These are phyloP conservation scores for Metschnikowia kofuensis DNA, from an alignment of 805 yeast genomes.

Conservation along the genomic window DNA sequence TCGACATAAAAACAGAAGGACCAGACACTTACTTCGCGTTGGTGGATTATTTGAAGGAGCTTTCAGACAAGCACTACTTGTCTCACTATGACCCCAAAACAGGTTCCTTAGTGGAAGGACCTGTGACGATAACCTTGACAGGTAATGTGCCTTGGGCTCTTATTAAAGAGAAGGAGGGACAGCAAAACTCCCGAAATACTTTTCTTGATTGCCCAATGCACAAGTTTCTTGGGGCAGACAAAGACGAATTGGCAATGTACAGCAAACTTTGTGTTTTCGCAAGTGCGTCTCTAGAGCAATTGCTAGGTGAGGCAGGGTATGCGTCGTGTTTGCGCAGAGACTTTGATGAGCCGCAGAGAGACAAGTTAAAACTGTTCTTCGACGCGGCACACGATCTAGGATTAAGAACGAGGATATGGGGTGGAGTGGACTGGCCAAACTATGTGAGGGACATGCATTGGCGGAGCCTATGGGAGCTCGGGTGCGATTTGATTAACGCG, in stretches of 20 bases:
- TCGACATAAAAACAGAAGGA: slow-evolving; percentile 63
- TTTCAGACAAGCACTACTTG: slow-evolving; percentile 48
- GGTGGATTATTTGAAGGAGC: slow-evolving; percentile 42
- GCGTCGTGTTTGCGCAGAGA: slow-evolving; percentile 23
- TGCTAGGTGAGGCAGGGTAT: slow-evolving; percentile 22
- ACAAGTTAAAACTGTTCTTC: slow-evolving; percentile 24
- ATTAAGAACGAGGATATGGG: slow-evolving; percentile 66
- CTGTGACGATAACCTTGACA: slow-evolving; percentile 61
- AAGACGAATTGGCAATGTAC: slow-evolving; percentile 22
- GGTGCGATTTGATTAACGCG: slow-evolving; percentile 59
- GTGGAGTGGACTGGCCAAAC: slow-evolving; percentile 65
- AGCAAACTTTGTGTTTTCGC: slow-evolving; percentile 36
- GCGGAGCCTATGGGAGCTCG: slow-evolving; percentile 44
- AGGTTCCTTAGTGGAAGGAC: slow-evolving; percentile 42
- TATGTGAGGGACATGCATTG: slow-evolving; percentile 44
- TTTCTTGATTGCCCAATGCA: slow-evolving; percentile 56
- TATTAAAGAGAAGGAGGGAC: slow-evolving; percentile 20
- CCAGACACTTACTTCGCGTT: slow-evolving; percentile 45
- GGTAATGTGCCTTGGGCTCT: slow-evolving; percentile 57
- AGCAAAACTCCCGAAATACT: slow-evolving; percentile 25
- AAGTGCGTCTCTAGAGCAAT: slow-evolving; percentile 39
- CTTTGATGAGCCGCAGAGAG: slow-evolving; percentile 32
- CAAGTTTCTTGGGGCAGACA: slow-evolving; percentile 21
- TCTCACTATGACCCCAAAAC: slow-evolving; percentile 43
- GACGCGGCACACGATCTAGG: slow-evolving; percentile 48